phyloP scores from a whole-genome alignment of 805 yeast species.

The Yamadazyma akitaensis region DNA sequence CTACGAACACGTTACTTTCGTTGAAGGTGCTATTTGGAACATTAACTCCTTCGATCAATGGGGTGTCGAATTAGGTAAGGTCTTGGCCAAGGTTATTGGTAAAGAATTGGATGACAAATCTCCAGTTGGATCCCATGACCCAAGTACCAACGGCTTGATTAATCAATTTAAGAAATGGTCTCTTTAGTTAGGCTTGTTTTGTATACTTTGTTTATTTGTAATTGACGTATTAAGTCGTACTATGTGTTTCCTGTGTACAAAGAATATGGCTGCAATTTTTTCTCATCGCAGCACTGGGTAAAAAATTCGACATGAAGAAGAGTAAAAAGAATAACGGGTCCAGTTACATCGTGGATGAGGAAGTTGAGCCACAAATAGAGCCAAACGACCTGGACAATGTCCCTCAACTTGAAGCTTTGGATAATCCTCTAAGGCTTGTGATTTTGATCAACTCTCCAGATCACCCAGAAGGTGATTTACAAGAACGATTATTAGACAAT shows the following conservation, averaged over 20 bases:
- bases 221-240: background rate
- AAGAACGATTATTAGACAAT: slow-evolving; percentile 44
- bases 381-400: background rate
- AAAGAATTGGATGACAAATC: slow-evolving; percentile 70
- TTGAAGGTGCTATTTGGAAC: slow-evolving; percentile 99
- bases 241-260: background rate
- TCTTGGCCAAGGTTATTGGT: slow-evolving; percentile 92
- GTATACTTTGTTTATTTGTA: background rate
- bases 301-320: slow-evolving; percentile 7
- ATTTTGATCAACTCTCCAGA: slow-evolving; percentile 35
- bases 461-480: slow-evolving; percentile 43
- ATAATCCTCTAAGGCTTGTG: slow-evolving; percentile 45
- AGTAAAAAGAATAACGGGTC: slow-evolving; percentile 12
- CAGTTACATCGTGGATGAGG: slow-evolving; percentile 10
- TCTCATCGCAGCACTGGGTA: background rate
- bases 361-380: background rate
- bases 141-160: slow-evolving; percentile 87
- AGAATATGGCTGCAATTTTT: background rate
- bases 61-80: slow-evolving; percentile 99
- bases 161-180: slow-evolving; percentile 92
- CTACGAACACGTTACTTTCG: slow-evolving; percentile 96
- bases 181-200: background rate
- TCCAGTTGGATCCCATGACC: slow-evolving; percentile 71
- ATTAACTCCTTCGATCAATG: slow-evolving; percentile 99
- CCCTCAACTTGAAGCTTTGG: slow-evolving; percentile 30